These are phyloP conservation scores for Coffea eugenioides DNA, from an alignment of 257 asterid genomes.

Conservation along the genomic window DNA sequence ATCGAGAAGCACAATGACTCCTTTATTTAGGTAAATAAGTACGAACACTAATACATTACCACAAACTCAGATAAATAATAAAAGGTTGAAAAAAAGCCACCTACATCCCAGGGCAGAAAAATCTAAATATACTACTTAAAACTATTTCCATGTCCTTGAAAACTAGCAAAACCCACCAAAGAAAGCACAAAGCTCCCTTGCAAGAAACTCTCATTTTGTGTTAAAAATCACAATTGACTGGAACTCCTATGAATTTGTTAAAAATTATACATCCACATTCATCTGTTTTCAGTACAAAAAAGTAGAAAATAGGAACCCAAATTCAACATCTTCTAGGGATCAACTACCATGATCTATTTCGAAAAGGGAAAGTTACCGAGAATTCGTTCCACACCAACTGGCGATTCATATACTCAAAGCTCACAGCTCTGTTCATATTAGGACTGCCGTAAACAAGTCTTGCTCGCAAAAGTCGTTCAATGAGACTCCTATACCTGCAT, in stretches of 20 bases:
- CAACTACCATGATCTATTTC: not conserved
- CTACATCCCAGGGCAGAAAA: too few species aligned
- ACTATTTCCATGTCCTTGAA: too few species aligned
- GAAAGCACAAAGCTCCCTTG: too few species aligned
- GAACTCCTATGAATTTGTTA: too few species aligned
- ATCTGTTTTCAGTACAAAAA: not conserved
- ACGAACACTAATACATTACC: not conserved
- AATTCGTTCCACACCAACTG: constrained; percentile 98
- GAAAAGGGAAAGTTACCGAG: constrained; percentile 53
- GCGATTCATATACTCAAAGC: constrained; percentile 98
- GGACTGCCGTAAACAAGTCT: constrained; percentile 96
- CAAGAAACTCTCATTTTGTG: too few species aligned
- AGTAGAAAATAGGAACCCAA: not conserved
- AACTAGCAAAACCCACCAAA: too few species aligned
- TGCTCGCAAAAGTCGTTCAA: constrained; percentile 77
- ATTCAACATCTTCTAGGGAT: not conserved
- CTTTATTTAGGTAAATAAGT: too few species aligned
- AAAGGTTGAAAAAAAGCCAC: not conserved
- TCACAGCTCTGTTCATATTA: constrained; percentile 89
- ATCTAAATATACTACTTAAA: too few species aligned
- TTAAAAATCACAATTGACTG: too few species aligned
- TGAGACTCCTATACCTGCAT: constrained; percentile 84
- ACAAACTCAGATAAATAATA: not conserved
- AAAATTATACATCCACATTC: not conserved
- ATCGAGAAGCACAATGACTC: not conserved